Conservation (phyloP, 306 rosid genomes). For the Fragaria iinumae region DNA sequence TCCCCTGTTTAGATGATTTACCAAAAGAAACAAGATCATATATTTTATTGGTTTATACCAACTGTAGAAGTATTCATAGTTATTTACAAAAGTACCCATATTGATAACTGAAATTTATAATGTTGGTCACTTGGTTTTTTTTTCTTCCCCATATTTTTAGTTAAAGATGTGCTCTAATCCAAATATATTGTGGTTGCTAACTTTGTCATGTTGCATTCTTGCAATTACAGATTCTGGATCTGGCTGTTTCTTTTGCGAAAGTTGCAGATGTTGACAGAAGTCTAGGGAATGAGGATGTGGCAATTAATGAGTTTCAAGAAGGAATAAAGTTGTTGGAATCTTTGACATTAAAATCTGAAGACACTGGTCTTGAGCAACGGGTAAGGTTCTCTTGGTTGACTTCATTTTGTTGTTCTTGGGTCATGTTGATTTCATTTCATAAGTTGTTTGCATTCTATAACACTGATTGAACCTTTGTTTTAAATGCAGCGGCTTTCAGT, state of each 20-base stretch:
- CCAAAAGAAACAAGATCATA: not conserved
- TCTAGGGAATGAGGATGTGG: slow-evolving; percentile 73
- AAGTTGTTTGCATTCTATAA: not conserved
- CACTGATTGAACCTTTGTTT: slow-evolving; percentile 8
- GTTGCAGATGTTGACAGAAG: slow-evolving; percentile 90
- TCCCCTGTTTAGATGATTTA: not conserved
- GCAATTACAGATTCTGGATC: slow-evolving; percentile 62
- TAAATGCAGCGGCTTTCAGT: slow-evolving; percentile 61
- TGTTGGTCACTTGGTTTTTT: not conserved
- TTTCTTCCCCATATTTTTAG: not conserved
- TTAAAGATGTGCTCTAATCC: not conserved
- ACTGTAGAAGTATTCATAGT: no score
- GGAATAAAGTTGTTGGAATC: slow-evolving; percentile 76
- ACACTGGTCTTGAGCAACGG: slow-evolving; percentile 60
- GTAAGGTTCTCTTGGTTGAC: slow-evolving; percentile 36
- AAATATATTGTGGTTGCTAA: slow-evolving; percentile 22
- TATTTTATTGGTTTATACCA: not conserved
- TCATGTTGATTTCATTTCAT: slow-evolving; percentile 4
- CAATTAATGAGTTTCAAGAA: slow-evolving; percentile 72
- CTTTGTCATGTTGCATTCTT: slow-evolving; percentile 14
- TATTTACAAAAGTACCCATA: not conserved
- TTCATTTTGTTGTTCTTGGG: not conserved
- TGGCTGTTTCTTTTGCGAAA: slow-evolving; percentile 89
- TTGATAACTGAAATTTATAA: not conserved
- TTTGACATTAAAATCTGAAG: slow-evolving; percentile 60